phyloP scores from a whole-genome alignment of 805 yeast species.

The Candida hispaniensis region DNA sequence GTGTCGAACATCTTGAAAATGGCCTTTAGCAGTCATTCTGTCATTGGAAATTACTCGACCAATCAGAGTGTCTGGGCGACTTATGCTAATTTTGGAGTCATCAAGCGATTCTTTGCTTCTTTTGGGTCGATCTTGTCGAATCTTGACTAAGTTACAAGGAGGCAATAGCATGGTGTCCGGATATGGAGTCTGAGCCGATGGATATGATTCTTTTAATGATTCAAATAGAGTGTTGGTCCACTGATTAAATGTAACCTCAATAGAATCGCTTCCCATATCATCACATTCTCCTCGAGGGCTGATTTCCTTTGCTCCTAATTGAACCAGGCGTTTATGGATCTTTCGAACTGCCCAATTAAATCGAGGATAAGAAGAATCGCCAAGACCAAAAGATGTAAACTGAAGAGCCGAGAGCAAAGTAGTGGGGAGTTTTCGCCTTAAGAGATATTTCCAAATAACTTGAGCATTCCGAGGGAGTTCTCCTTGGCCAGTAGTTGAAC shows the following conservation, averaged over 20 bases:
- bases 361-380: slow-evolving; percentile 84
- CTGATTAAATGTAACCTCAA: slow-evolving; percentile 64
- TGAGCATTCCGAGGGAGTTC: slow-evolving; percentile 71
- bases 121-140: slow-evolving; percentile 28
- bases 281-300: slow-evolving; percentile 79
- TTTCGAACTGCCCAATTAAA: slow-evolving; percentile 84
- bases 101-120: slow-evolving; percentile 28
- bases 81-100: slow-evolving; percentile 23
- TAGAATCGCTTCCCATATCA: slow-evolving; percentile 61
- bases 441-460: slow-evolving; percentile 63
- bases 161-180: slow-evolving; percentile 30
- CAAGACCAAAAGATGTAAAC: slow-evolving; percentile 76
- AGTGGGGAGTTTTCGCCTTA: slow-evolving; percentile 52
- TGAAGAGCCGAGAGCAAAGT: slow-evolving; percentile 50
- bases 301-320: slow-evolving; percentile 70
- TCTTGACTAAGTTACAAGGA: slow-evolving; percentile 29
- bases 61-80: slow-evolving; percentile 25
- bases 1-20: slow-evolving; percentile 84
- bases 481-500: slow-evolving; percentile 95
- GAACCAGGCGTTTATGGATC: slow-evolving; percentile 63
- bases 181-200: slow-evolving; percentile 7
- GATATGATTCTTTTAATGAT: slow-evolving; percentile 24
- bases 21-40: slow-evolving; percentile 57
- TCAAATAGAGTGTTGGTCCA: slow-evolving; percentile 50
- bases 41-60: slow-evolving; percentile 44